A percentile compares a stretch with the other conserved stretches of the same genome.
Evolutionary conservation across 768 basidiomycete species (phyloP).

Genomic region (Lentinula sp.): DNA sequence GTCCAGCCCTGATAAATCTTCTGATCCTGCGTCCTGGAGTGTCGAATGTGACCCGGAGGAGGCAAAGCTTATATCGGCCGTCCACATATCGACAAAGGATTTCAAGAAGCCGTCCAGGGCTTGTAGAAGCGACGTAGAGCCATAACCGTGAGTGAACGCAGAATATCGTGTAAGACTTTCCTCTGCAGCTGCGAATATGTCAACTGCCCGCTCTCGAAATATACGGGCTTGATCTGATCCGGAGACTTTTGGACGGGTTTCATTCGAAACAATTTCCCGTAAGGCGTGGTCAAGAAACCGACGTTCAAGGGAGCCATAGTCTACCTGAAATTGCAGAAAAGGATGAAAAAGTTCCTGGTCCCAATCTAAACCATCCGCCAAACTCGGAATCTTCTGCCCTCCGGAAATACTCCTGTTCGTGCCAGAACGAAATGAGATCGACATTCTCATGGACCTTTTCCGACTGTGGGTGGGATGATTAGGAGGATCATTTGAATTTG

Average conservation of each 20-base stretch:
- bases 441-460: slow-evolving; percentile 57
- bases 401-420: slow-evolving; percentile 24
- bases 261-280: slow-evolving; percentile 37
- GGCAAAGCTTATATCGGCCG: slow-evolving; percentile 39
- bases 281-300: slow-evolving; percentile 59
- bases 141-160: slow-evolving; percentile 88
- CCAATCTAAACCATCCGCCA: slow-evolving; percentile 58
- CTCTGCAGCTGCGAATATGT: slow-evolving; percentile 73
- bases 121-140: slow-evolving; percentile 62
- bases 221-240: slow-evolving; percentile 51
- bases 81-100: slow-evolving; percentile 64
- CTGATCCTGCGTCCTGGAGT: slow-evolving; percentile 30
- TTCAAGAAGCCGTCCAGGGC: slow-evolving; percentile 69
- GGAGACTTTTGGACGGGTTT: slow-evolving; percentile 31
- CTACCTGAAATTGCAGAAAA: slow-evolving; percentile 85
- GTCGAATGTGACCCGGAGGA: slow-evolving; percentile 20
- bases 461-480: slow-evolving; percentile 27
- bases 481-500: slow-evolving; percentile 15
- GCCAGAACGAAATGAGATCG: slow-evolving; percentile 53
- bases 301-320: slow-evolving; percentile 76
- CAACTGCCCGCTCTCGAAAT: slow-evolving; percentile 68
- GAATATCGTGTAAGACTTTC: slow-evolving; percentile 72
- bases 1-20: slow-evolving; percentile 75
- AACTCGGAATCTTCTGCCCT: slow-evolving; percentile 14
- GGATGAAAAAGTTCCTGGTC: slow-evolving; percentile 91